Conservation (phyloP, 2,329 filamentous ascomycete genomes). For the Lachnellula occidentalis region DNA sequence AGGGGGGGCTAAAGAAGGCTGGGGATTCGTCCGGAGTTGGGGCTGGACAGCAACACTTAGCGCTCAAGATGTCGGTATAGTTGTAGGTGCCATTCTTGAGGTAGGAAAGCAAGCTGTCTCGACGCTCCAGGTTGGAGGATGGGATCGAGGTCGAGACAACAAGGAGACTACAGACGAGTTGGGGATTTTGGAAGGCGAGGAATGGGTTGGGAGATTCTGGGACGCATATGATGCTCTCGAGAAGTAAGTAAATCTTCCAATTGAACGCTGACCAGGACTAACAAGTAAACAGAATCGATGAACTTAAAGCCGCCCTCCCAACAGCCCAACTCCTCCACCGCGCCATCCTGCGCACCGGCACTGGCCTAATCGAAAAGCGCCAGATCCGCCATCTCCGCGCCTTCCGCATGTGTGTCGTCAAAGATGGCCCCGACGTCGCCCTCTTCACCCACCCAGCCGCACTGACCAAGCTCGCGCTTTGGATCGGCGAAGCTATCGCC, state of each 20-base stretch:
- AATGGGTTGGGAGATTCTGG: slow-evolving; percentile 65
- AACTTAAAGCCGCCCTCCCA: slow-evolving; percentile 69
- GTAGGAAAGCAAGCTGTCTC: slow-evolving; percentile 57
- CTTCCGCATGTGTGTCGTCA: slow-evolving; percentile 93
- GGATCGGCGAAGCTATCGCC: slow-evolving; percentile 86
- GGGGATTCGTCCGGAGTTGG: slow-evolving; percentile 97
- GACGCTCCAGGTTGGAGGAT: slow-evolving; percentile 23
- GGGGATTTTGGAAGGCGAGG: slow-evolving; percentile 48
- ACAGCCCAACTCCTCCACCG: slow-evolving; percentile 85
- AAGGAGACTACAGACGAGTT: slow-evolving; percentile 43
- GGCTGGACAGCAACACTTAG: slow-evolving; percentile 93
- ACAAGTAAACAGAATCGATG: slow-evolving; percentile 57
- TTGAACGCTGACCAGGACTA: slow-evolving; percentile 36
- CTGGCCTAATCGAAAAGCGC: slow-evolving; percentile 83
- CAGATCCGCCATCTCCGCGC: slow-evolving; percentile 89
- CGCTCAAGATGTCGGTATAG: slow-evolving; percentile 88
- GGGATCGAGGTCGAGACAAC: slow-evolving; percentile 33
- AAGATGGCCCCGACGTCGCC: slow-evolving; percentile 85
- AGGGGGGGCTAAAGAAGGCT: slow-evolving; percentile 76
- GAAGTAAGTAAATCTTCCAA: slow-evolving; percentile 43
- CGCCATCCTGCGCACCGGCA: slow-evolving; percentile 89
- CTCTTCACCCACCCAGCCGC: slow-evolving; percentile 92
- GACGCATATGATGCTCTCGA: slow-evolving; percentile 67
- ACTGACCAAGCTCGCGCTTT: slow-evolving; percentile 86
- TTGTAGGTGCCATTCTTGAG: slow-evolving; percentile 87